Percentiles rank a stretch among this genome's conserved stretches.
Conservation (phyloP, 768 basidiomycete genomes). For the Ramaria sp. region DNA sequence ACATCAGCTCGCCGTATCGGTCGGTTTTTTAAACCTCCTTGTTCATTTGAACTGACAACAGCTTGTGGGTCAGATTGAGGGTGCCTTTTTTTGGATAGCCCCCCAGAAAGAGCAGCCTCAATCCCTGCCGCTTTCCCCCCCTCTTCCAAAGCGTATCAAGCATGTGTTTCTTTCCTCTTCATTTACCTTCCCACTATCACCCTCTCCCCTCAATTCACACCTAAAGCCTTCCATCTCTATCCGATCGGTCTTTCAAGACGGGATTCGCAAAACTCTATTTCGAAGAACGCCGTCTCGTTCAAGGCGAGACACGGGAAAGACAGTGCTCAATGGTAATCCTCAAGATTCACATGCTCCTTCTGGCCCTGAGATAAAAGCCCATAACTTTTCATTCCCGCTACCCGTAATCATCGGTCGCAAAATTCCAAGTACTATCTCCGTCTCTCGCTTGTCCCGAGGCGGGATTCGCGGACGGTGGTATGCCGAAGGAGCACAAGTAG, state of each 20-base stretch:
- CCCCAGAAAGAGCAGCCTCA: conserved; percentile 7
- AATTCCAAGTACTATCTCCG: conserved; percentile 48
- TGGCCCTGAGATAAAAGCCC: background rate
- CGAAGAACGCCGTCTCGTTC: background rate
- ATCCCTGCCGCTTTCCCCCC: background rate
- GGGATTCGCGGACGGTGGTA: conserved; percentile 17
- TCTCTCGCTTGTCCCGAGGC: conserved; percentile 22
- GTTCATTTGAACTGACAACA: background rate
- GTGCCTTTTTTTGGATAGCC: conserved; percentile 9
- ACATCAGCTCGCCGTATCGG: conserved; percentile 1
- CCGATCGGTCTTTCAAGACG: background rate
- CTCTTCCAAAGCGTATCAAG: conserved; percentile 4
- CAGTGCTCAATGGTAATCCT: background rate
- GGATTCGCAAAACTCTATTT: background rate
- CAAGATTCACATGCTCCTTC: background rate
- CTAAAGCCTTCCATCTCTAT: background rate
- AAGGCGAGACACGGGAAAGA: background rate
- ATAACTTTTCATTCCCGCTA: conserved; percentile 43
- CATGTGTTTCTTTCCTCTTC: conserved; percentile 7
- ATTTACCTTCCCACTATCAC: background rate
- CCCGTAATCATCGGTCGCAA: conserved; percentile 42
- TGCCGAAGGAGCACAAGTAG: conserved; percentile 31
- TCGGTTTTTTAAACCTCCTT: background rate
- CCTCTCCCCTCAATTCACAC: background rate
- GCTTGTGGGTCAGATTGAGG: conserved; percentile 1